phyloP scores from a whole-genome alignment of 169 alveolate genomes.

The Eimeria brunetti region DNA sequence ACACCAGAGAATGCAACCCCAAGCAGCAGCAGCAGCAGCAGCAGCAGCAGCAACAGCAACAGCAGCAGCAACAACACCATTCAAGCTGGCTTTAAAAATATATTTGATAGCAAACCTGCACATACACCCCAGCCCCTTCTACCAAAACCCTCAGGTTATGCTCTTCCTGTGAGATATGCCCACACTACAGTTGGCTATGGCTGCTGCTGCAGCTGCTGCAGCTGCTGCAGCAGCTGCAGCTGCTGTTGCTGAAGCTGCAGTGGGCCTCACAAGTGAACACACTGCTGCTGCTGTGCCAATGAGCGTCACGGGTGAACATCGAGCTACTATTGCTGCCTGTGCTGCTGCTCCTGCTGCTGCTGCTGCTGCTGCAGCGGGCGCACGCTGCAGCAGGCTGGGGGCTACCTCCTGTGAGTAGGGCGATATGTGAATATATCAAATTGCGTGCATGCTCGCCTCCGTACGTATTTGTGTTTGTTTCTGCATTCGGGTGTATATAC shows the following conservation, averaged over 20 bases:
- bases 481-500: too few species aligned
- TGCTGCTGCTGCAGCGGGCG: constrained; percentile 3
- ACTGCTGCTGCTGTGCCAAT: background rate
- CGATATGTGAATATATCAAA: too few species aligned
- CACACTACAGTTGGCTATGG: background rate
- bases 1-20: background rate
- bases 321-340: too few species aligned
- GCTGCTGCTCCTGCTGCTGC: too few species aligned
- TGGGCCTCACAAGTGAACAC: background rate
- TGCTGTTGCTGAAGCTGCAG: background rate
- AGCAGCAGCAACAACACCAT: background rate
- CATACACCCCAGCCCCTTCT: background rate
- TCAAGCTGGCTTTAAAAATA: background rate
- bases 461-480: too few species aligned
- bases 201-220: background rate
- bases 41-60: constrained; percentile 5
- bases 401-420: too few species aligned
- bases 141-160: background rate
- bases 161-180: background rate
- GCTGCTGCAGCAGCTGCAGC: background rate
- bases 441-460: too few species aligned
- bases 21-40: background rate
- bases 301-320: too few species aligned
- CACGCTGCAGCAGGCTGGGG: too few species aligned
- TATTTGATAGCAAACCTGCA: background rate